Percentiles rank a stretch among this genome's conserved stretches.
Conservation (phyloP, 2,329 filamentous ascomycete species). For the Passalora sequoiae region DNA sequence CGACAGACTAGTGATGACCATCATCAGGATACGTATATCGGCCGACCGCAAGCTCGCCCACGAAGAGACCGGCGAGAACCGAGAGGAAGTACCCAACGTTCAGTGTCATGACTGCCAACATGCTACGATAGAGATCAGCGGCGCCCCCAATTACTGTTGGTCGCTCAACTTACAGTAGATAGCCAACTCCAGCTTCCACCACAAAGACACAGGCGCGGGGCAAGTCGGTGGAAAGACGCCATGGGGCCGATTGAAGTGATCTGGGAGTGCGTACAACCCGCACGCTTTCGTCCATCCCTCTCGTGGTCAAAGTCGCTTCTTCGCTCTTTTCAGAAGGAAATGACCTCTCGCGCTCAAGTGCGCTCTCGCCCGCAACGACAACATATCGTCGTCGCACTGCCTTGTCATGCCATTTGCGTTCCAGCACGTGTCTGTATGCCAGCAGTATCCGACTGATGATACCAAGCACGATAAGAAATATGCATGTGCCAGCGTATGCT, state of each 20-base stretch:
- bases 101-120: slow-evolving; percentile 88
- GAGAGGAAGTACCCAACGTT: slow-evolving; percentile 82
- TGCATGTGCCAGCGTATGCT: slow-evolving; percentile 80
- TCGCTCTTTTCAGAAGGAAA: slow-evolving; percentile 49
- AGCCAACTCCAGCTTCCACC: slow-evolving; percentile 69
- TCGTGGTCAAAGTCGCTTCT: slow-evolving; percentile 62
- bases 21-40: slow-evolving; percentile 55
- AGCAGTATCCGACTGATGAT: slow-evolving; percentile 64
- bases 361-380: slow-evolving; percentile 57
- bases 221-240: slow-evolving; percentile 75
- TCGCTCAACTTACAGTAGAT: slow-evolving; percentile 67
- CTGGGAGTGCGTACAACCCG: slow-evolving; percentile 53
- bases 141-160: neutral
- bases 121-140: slow-evolving; percentile 50
- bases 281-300: slow-evolving; percentile 77
- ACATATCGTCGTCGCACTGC: slow-evolving; percentile 74
- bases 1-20: slow-evolving; percentile 28
- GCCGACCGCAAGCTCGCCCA: slow-evolving; percentile 79
- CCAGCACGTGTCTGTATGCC: slow-evolving; percentile 59
- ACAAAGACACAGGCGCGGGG: slow-evolving; percentile 66
- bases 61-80: slow-evolving; percentile 70
- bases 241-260: slow-evolving; percentile 58
- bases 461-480: slow-evolving; percentile 78
- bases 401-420: slow-evolving; percentile 64
- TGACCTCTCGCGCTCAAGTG: slow-evolving; percentile 45